Evolutionary conservation across 2,329 filamentous ascomycete species (phyloP).

Genomic region (Lachnellula willkommii): DNA sequence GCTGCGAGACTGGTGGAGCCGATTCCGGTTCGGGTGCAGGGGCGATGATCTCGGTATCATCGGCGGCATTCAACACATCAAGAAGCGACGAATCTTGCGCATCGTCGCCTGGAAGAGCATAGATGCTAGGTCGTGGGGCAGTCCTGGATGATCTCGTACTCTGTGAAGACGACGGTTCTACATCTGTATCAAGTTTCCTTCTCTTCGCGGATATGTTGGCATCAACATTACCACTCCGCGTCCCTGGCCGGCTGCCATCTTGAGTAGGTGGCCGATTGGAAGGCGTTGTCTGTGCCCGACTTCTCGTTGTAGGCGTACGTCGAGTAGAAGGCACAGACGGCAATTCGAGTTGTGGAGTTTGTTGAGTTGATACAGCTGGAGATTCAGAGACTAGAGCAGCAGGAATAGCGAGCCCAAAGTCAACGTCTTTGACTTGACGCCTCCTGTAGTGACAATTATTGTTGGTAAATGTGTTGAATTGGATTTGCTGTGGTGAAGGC

Average conservation of each 20-base stretch:
- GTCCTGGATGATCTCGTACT: constrained; percentile 24
- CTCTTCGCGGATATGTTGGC: constrained; percentile 33
- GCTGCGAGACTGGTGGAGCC: neutral
- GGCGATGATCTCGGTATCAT: neutral
- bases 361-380: constrained; percentile 7
- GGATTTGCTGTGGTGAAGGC: neutral
- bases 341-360: constrained; percentile 14
- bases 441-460: constrained; percentile 36
- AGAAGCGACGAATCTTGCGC: constrained; percentile 2
- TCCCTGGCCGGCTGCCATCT: constrained; percentile 2
- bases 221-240: constrained; percentile 20
- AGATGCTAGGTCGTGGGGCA: constrained; percentile 22
- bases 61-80: constrained; percentile 5
- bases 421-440: constrained; percentile 54
- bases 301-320: constrained; percentile 16
- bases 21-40: neutral
- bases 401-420: constrained; percentile 50
- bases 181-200: constrained; percentile 26
- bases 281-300: constrained; percentile 1
- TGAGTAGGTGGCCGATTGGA: constrained; percentile 1
- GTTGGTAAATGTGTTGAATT: neutral
- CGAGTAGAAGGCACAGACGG: constrained; percentile 14
- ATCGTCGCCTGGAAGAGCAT: constrained; percentile 19
- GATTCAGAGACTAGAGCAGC: constrained; percentile 24
- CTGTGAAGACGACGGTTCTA: constrained; percentile 18